Conservation (phyloP, 345 rosid species). For the Physaria fendleri region DNA sequence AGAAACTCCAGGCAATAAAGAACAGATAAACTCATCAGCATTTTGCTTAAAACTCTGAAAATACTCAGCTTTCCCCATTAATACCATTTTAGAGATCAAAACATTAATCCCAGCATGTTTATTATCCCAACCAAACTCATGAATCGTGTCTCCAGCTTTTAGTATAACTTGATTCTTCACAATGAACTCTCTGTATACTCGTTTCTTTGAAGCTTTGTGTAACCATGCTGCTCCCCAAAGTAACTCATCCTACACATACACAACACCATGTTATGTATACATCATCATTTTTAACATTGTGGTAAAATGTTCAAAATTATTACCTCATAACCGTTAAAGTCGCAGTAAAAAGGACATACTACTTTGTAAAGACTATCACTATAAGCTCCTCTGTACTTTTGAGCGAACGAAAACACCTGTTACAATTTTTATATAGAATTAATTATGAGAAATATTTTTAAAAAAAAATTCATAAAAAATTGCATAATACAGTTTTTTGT, state of each 20-base stretch:
- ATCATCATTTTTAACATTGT: too few relatives aligned
- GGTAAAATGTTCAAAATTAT: neutral
- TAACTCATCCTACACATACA: conserved; percentile 63
- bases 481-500: too few relatives aligned
- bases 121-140: conserved; percentile 96
- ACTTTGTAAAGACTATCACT: conserved; percentile 53
- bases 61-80: conserved; percentile 82
- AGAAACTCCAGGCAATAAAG: conserved; percentile 80
- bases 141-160: conserved; percentile 75
- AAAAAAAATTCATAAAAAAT: too few relatives aligned
- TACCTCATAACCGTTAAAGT: conserved; percentile 85
- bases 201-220: conserved; percentile 73
- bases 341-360: conserved; percentile 94
- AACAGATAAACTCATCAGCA: conserved; percentile 89
- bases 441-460: too few relatives aligned
- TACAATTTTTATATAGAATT: too few relatives aligned
- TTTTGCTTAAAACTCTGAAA: conserved; percentile 76
- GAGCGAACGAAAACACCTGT: conserved; percentile 82
- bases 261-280: too few relatives aligned
- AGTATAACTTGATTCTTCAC: conserved; percentile 59
- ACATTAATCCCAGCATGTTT: conserved; percentile 91
- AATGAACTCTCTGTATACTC: conserved; percentile 62
- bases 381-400: conserved; percentile 85
- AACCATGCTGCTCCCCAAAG: conserved; percentile 97
- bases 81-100: conserved; percentile 86